Percentiles rank a stretch among this genome's conserved stretches.
Evolutionary conservation across 1,284 basidiomycete species (phyloP).

Genomic region (Inonotus obliquus): DNA sequence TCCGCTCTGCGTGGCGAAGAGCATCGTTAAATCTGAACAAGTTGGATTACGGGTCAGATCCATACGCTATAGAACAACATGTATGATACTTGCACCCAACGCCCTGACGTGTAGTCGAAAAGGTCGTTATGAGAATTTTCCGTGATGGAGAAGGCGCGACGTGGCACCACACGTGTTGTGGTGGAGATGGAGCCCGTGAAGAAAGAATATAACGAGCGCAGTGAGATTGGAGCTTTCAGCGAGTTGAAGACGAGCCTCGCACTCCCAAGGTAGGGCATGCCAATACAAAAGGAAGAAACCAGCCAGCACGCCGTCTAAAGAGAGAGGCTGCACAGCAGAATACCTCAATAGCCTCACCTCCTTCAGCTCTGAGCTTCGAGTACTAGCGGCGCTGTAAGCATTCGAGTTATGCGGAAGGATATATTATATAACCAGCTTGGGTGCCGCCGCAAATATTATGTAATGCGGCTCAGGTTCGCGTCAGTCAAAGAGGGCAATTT

Average conservation of each 20-base stretch:
- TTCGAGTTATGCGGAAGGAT: too few relatives aligned
- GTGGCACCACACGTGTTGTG: conserved; percentile 8
- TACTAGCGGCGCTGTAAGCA: too few relatives aligned
- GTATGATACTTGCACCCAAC: conserved; percentile 21
- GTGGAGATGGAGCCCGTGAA: conserved; percentile 15
- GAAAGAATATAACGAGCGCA: background rate
- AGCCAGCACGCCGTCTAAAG: too few relatives aligned
- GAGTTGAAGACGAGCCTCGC: background rate
- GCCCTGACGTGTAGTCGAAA: conserved; percentile 38
- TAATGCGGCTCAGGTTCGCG: too few relatives aligned
- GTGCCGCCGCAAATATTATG: too few relatives aligned
- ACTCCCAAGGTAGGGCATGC: background rate
- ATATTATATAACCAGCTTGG: too few relatives aligned
- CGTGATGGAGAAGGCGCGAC: conserved; percentile 20
- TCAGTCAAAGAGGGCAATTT: too few relatives aligned
- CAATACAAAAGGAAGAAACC: background rate
- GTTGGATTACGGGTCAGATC: background rate
- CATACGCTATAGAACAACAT: conserved; percentile 16
- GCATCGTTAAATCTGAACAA: conserved; percentile 17
- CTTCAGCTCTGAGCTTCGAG: too few relatives aligned
- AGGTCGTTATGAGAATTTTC: conserved; percentile 31
- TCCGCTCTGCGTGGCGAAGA: conserved; percentile 22
- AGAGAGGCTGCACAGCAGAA: too few relatives aligned
- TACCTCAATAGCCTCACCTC: too few relatives aligned
- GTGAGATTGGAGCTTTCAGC: background rate